These are phyloP conservation scores for Nemania abortiva DNA, from an alignment of 2,329 filamentous ascomycete species.

Conservation along the genomic window DNA sequence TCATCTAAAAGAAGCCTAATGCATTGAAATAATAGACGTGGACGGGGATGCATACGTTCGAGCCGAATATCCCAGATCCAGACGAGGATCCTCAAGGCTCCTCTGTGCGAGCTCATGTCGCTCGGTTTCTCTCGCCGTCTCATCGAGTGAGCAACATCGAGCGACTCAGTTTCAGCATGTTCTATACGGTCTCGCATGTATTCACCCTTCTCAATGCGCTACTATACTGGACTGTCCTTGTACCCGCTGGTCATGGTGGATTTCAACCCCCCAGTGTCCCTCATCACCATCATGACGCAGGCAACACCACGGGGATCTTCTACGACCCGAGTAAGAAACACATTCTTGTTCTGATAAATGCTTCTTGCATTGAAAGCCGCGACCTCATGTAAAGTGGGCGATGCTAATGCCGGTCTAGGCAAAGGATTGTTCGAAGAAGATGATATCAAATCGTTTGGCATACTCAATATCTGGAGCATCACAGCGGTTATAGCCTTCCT, in stretches of 20 bases:
- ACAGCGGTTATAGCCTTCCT: conserved; percentile 58
- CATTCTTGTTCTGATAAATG: background rate
- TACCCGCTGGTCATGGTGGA: conserved; percentile 55
- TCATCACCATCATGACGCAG: conserved; percentile 36
- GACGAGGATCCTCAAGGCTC: conserved; percentile 47
- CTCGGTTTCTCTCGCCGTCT: conserved; percentile 61
- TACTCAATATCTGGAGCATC: conserved; percentile 61
- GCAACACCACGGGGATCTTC: conserved; percentile 38
- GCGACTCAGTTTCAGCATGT: conserved; percentile 63
- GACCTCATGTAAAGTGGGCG: background rate
- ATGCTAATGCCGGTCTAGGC: conserved; percentile 50
- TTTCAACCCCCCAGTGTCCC: conserved; percentile 46
- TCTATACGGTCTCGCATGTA: conserved; percentile 61
- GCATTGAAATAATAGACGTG: conserved; percentile 55
- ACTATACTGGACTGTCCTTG: conserved; percentile 61
- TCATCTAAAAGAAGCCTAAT: conserved; percentile 13
- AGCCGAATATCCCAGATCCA: conserved; percentile 55
- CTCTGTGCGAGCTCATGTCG: conserved; percentile 53
- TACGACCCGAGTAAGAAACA: conserved; percentile 48
- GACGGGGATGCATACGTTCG: conserved; percentile 65
- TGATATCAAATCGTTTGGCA: conserved; percentile 61
- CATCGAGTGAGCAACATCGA: conserved; percentile 55
- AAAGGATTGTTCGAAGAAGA: conserved; percentile 63
- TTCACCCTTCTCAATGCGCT: conserved; percentile 64
- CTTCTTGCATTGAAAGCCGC: background rate